Base-by-base conservation (phyloP, 192 early-diverging fungal species). In the Backusella tarrabulga region DNA sequence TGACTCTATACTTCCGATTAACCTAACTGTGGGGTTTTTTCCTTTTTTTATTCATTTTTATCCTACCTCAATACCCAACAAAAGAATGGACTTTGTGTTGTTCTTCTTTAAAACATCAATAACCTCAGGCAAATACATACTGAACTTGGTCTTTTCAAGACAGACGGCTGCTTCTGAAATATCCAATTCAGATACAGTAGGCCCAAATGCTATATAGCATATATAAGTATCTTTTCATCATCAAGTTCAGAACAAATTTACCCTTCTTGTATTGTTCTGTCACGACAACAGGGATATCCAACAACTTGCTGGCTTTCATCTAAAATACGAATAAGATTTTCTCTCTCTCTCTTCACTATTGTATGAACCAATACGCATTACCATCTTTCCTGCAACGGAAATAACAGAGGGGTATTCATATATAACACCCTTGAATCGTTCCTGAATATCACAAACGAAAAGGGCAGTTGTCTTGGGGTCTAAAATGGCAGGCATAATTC, bases 371-470 rank as follows among this genome's bases (percentile, higher is more conserved):
- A 32, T 32, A 32, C 1, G 32, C 32, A 32, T 32, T 83, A 94
- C 91, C 95, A 98, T 95, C 82, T 99, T 99, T 38, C 88, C 78
- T 3, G 97, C 92, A 17, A 93, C 95, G 38, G 89, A 88, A 42
- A 97, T 90, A 38, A 99, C 83, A 32, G 90, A 90, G 7, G 89
- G 88, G 78, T 94, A 97, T 56, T 93, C 89, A 85, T 92, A 92
- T 78, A 98, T 97, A 63, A 88, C 85, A 1, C 85, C 70, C 38
- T 90, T 87, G 80, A 94, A 95, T 66, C 86, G 85, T 68, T 95
- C 93, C 85, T 99, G 98, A 67, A 99, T 89, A 79, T 99, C 97
- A 83, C 98, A 99, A 34, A 98, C 80, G 73, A 99, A 92, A 77
- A 99, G 94, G 32, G 93, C 95, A 3, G 95, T 95, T 40, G 87